Percentiles rank a stretch among this genome's conserved stretches.
phyloP scores from a whole-genome alignment of 164 flowering plant genomes.

The Nymphaea thermarum region DNA sequence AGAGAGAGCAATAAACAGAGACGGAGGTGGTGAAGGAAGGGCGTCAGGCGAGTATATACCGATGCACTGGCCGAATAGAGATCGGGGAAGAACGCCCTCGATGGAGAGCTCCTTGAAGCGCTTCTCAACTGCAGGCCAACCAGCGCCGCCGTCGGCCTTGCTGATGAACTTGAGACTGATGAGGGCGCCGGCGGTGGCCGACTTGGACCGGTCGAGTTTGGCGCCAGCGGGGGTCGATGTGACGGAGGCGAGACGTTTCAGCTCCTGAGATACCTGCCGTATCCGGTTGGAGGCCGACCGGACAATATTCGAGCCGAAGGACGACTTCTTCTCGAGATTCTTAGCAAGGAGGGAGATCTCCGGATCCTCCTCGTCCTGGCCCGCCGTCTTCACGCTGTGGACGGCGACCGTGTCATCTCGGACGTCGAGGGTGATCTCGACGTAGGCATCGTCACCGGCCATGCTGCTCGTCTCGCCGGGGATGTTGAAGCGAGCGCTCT shows the following conservation, averaged over 20 bases:
- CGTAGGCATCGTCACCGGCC: slow-evolving; percentile 24
- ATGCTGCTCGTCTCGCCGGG: slow-evolving; percentile 14
- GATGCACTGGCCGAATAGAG: slow-evolving; percentile 46
- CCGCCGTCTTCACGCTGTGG: slow-evolving; percentile 49
- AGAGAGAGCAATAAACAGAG: background rate
- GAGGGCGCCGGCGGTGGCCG: slow-evolving; percentile 71
- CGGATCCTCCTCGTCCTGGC: slow-evolving; percentile 28
- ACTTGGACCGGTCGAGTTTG: slow-evolving; percentile 49
- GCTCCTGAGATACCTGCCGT: slow-evolving; percentile 54
- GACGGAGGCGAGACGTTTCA: slow-evolving; percentile 36
- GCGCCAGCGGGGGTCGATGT: slow-evolving; percentile 13
- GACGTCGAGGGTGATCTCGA: slow-evolving; percentile 60
- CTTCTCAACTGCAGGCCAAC: slow-evolving; percentile 52
- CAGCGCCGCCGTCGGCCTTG: slow-evolving; percentile 45
- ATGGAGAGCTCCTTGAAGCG: slow-evolving; percentile 28
- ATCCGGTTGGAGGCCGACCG: slow-evolving; percentile 29
- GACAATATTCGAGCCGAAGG: slow-evolving; percentile 26
- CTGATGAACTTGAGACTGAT: slow-evolving; percentile 78
- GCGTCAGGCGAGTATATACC: slow-evolving; percentile 17
- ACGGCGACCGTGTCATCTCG: slow-evolving; percentile 51
- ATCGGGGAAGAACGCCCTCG: slow-evolving; percentile 25
- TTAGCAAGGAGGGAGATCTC: slow-evolving; percentile 37
- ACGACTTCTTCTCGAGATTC: slow-evolving; percentile 36
- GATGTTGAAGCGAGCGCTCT: slow-evolving; percentile 43
- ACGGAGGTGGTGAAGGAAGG: background rate